These are phyloP conservation scores for Neonectria ditissima DNA, from an alignment of 2,329 filamentous ascomycete species.

Conservation along the genomic window DNA sequence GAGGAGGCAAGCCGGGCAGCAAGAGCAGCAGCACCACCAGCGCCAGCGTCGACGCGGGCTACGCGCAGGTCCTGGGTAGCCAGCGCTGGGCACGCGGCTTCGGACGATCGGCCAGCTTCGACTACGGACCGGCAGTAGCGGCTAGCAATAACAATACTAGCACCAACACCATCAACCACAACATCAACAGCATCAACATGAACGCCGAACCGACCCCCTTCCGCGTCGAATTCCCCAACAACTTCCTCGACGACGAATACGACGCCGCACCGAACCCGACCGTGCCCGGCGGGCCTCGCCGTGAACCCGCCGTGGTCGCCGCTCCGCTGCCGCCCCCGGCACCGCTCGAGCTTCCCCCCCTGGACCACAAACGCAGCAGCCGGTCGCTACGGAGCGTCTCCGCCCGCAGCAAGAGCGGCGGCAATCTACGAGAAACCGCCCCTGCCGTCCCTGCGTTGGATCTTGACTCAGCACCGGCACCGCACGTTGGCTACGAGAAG, in stretches of 20 bases:
- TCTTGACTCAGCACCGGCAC: slow-evolving; percentile 67
- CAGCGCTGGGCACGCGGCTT: slow-evolving; percentile 68
- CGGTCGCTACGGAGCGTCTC: slow-evolving; percentile 66
- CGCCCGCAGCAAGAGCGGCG: slow-evolving; percentile 46
- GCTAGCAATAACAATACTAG: slow-evolving; percentile 20
- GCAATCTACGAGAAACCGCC: slow-evolving; percentile 43
- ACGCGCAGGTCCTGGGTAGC: slow-evolving; percentile 67
- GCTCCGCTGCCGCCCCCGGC: slow-evolving; percentile 54
- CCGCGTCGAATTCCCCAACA: slow-evolving; percentile 63
- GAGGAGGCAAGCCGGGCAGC: slow-evolving; percentile 73
- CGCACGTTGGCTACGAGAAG: slow-evolving; percentile 70
- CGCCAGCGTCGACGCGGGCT: slow-evolving; percentile 74
- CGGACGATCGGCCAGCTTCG: slow-evolving; percentile 78
- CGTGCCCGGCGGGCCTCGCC: slow-evolving; percentile 82
- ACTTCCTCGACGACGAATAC: slow-evolving; percentile 67
- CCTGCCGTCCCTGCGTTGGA: slow-evolving; percentile 51
- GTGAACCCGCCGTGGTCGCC: slow-evolving; percentile 45
- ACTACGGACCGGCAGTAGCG: slow-evolving; percentile 65
- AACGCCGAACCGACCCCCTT: slow-evolving; percentile 50
- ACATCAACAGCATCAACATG: not conserved
- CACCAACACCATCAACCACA: not conserved
- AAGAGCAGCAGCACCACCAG: slow-evolving; percentile 78
- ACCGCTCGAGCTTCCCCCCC: slow-evolving; percentile 52
- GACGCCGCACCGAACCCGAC: slow-evolving; percentile 90
- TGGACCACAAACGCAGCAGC: slow-evolving; percentile 68